These are phyloP conservation scores for Beta macrorhiza DNA, from an alignment of 179 eudicot genomes.

Conservation along the genomic window DNA sequence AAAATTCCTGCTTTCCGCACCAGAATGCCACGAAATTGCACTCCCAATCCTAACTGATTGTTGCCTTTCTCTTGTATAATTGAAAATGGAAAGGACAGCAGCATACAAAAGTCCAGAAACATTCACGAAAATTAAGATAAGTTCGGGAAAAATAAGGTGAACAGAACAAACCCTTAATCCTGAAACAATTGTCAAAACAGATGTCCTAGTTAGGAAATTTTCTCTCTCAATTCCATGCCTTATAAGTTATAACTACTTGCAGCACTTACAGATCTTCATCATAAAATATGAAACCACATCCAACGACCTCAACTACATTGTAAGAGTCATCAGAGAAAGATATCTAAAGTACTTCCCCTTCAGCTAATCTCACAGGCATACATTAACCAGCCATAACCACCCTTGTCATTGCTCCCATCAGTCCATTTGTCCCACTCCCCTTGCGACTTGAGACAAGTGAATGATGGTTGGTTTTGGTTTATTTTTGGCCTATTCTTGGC, in stretches of 20 bases:
- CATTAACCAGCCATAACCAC: not conserved
- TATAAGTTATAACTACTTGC: not conserved
- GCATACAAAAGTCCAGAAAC: too few species aligned
- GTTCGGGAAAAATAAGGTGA: too few species aligned
- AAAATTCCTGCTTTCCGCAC: not conserved
- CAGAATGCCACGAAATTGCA: not conserved
- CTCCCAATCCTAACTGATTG: not conserved
- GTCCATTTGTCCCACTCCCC: not conserved
- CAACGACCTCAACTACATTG: not conserved
- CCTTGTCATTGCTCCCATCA: not conserved
- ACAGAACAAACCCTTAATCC: too few species aligned
- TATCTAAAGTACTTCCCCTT: not conserved
- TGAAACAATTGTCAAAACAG: too few species aligned
- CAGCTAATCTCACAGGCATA: not conserved
- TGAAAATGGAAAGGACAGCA: too few species aligned
- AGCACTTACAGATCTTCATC: not conserved
- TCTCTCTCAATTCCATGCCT: not conserved
- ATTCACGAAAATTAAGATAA: too few species aligned
- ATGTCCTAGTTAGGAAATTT: too few species aligned
- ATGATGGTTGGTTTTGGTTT: too few species aligned
- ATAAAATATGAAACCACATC: not conserved
- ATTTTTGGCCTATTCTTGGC: too few species aligned
- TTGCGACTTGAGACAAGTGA: too few species aligned
- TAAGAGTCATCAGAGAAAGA: not conserved
- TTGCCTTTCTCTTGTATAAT: not conserved